phyloP scores from a whole-genome alignment of 768 basidiomycete species.

The Lactarius deliciosus region DNA sequence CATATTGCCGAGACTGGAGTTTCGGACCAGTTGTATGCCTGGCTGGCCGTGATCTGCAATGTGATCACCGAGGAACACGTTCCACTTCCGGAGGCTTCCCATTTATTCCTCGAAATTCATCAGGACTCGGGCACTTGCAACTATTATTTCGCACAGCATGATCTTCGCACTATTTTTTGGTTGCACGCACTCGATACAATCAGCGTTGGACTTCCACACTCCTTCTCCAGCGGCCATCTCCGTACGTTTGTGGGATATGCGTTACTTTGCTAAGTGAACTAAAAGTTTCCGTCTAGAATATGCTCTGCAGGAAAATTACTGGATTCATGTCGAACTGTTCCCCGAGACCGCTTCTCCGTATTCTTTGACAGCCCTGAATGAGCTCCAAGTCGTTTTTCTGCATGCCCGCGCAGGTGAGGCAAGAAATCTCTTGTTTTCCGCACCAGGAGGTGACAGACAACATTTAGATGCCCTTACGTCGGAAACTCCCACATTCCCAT shows the following conservation, averaged over 20 bases:
- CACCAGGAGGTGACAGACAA: neutral
- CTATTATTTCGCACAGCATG: conserved; percentile 2
- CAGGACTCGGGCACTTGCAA: neutral
- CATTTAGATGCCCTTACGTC: neutral
- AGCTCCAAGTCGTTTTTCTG: neutral
- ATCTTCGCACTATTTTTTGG: neutral
- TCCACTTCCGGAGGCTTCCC: neutral
- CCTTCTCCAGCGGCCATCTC: neutral
- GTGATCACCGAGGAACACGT: neutral
- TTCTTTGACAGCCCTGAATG: neutral
- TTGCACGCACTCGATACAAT: neutral
- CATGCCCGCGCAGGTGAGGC: conserved; percentile 1
- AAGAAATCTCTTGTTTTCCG: neutral
- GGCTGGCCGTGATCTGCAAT: neutral
- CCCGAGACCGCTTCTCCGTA: neutral
- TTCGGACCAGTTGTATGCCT: neutral
- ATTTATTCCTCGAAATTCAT: neutral
- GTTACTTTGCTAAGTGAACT: neutral
- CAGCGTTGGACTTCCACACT: conserved; percentile 1
- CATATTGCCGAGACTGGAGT: neutral
- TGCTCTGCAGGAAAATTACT: neutral
- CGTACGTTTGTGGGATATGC: neutral
- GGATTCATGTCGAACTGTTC: neutral
- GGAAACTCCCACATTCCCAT: neutral
- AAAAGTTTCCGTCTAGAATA: neutral